Conservation (phyloP, 805 yeast species). For the Wickerhamomyces subpelliculosus region DNA sequence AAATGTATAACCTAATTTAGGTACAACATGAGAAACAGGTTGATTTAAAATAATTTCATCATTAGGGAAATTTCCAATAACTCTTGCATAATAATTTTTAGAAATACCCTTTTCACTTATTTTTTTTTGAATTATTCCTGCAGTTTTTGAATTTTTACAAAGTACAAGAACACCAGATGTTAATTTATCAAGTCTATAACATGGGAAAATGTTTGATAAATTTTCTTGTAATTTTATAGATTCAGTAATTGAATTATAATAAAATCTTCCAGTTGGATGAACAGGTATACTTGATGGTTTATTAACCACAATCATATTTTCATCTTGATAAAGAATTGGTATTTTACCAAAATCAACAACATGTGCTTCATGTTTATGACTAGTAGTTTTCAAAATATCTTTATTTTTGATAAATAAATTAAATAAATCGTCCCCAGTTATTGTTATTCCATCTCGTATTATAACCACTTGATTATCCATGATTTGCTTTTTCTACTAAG, state of each 20-base stretch:
- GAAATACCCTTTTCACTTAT: constrained; percentile 61
- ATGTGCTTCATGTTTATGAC: constrained; percentile 84
- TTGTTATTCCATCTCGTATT: not conserved
- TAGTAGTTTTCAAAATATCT: constrained; percentile 8
- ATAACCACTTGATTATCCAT: not conserved
- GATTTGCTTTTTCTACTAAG: not conserved
- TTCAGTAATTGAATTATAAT: constrained; percentile 71
- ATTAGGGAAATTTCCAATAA: constrained; percentile 79
- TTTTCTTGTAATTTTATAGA: constrained; percentile 67
- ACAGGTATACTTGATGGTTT: constrained; percentile 95
- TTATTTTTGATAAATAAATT: not conserved
- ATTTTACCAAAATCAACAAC: constrained; percentile 49
- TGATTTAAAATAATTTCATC: constrained; percentile 50
- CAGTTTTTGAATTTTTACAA: constrained; percentile 36
- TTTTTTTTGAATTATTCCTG: constrained; percentile 62
- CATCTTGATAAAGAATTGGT: constrained; percentile 65
- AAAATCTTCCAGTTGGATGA: constrained; percentile 86
- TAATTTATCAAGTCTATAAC: constrained; percentile 82
- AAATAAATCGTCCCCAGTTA: not conserved
- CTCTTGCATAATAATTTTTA: constrained; percentile 76
- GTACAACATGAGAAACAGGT: constrained; percentile 66
- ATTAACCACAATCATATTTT: constrained; percentile 73
- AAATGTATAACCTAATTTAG: constrained; percentile 60
- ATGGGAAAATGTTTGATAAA: constrained; percentile 59
- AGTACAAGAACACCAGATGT: constrained; percentile 90